These are phyloP conservation scores for Rubroboletus pulcherrimus DNA, from an alignment of 768 basidiomycete species.

Conservation along the genomic window DNA sequence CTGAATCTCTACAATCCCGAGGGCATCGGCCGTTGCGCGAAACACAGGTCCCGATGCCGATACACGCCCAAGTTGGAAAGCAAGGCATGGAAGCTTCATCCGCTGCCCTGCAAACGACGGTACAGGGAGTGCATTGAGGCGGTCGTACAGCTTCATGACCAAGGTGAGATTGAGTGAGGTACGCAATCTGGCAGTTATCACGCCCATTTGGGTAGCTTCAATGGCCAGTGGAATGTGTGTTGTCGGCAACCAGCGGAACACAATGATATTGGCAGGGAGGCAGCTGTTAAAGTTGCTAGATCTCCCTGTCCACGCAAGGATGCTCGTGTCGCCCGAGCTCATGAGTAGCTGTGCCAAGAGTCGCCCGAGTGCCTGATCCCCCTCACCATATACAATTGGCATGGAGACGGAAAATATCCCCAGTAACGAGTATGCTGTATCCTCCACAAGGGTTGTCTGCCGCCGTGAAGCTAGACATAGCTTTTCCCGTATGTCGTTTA, in stretches of 20 bases:
- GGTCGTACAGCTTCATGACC: not conserved
- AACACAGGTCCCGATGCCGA: not conserved
- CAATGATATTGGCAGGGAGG: not conserved
- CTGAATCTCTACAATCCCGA: conserved; percentile 4
- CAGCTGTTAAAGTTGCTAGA: not conserved
- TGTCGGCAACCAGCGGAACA: not conserved
- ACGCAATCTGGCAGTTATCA: not conserved
- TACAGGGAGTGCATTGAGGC: not conserved
- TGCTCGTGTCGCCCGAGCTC: not conserved
- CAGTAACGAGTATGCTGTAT: not conserved
- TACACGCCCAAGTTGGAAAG: not conserved
- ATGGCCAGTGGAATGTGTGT: not conserved
- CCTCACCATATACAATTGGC: not conserved
- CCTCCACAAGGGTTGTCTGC: not conserved
- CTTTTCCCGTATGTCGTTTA: not conserved
- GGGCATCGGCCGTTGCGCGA: not conserved
- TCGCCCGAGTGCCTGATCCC: not conserved
- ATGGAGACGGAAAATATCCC: not conserved
- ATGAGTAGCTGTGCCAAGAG: not conserved
- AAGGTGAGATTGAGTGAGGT: not conserved
- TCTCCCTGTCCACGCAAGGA: not conserved
- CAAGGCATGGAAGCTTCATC: conserved; percentile 6
- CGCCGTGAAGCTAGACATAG: not conserved
- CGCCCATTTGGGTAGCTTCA: not conserved
- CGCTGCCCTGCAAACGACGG: not conserved